phyloP scores from a whole-genome alignment of 192 early-diverging fungal genomes.

The Allomyces javanicus region DNA sequence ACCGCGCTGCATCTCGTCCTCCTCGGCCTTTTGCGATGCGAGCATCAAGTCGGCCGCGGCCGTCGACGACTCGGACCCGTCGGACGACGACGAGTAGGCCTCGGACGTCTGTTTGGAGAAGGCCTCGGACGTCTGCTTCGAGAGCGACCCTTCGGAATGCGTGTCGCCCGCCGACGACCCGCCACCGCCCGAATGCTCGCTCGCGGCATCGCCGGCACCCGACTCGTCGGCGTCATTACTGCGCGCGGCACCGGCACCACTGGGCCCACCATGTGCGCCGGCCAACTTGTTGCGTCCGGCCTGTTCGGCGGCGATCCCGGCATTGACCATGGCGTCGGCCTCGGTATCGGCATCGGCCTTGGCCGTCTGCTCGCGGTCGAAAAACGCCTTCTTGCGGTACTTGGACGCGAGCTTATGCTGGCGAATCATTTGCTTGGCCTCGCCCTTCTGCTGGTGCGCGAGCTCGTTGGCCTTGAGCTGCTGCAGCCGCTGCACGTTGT shows the following conservation, averaged over 20 bases:
- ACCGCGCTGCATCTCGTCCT: slow-evolving; percentile 4
- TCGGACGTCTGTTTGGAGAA: neutral
- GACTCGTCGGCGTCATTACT: no score
- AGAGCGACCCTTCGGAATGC: no score
- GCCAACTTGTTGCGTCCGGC: no score
- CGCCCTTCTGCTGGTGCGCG: slow-evolving; percentile 7
- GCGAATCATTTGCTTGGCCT: slow-evolving; percentile 10
- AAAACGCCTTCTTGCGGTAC: slow-evolving; percentile 10
- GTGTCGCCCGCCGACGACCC: no score
- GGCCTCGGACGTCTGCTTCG: no score
- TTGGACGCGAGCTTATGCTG: slow-evolving; percentile 13
- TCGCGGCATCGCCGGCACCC: no score
- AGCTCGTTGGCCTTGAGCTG: slow-evolving; percentile 9
- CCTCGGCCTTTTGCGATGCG: slow-evolving; percentile 1
- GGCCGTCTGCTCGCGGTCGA: slow-evolving; percentile 9
- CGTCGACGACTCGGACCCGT: neutral
- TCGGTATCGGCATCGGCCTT: neutral
- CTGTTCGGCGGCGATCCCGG: neutral
- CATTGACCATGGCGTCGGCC: slow-evolving; percentile 4
- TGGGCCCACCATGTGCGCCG: no score
- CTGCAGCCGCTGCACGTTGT: slow-evolving; percentile 6
- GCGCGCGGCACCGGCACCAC: no score
- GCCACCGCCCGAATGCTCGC: no score
- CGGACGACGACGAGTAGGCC: neutral
- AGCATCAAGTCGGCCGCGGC: neutral